Conservation (phyloP, 768 basidiomycete species). For the Tulasnella sp. region DNA sequence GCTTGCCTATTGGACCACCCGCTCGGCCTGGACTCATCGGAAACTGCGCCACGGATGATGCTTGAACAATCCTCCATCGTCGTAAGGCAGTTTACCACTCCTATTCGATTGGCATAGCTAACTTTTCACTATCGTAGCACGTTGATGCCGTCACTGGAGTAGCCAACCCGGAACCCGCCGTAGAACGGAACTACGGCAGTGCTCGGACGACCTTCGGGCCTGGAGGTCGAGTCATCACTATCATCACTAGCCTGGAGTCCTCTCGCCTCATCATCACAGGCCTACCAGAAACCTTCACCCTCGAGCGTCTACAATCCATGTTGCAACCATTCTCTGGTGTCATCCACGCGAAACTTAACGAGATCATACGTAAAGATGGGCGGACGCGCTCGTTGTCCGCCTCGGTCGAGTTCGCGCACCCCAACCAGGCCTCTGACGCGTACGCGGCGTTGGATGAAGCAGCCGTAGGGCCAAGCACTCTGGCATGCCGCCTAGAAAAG, state of each 20-base stretch:
- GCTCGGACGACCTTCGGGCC: conserved; percentile 38
- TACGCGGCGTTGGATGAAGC: conserved; percentile 40
- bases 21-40: background rate
- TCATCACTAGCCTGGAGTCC: conserved; percentile 61
- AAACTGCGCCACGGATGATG: background rate
- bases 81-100: no score
- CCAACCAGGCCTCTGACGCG: conserved; percentile 44
- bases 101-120: no score
- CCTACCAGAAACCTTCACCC: conserved; percentile 32
- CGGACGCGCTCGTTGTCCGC: conserved; percentile 23
- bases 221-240: conserved; percentile 47
- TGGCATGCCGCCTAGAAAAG: conserved; percentile 36
- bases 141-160: no score
- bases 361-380: conserved; percentile 29
- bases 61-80: no score
- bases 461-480: conserved; percentile 26
- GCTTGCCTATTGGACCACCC: background rate
- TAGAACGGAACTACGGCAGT: background rate
- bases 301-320: conserved; percentile 29
- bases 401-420: conserved; percentile 38
- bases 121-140: no score
- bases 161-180: background rate
- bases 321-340: conserved; percentile 37
- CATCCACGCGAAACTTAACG: conserved; percentile 29
- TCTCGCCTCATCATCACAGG: conserved; percentile 46